These are phyloP conservation scores for Colletotrichum trifolii DNA, from an alignment of 2,329 filamentous ascomycete genomes.

Conservation along the genomic window DNA sequence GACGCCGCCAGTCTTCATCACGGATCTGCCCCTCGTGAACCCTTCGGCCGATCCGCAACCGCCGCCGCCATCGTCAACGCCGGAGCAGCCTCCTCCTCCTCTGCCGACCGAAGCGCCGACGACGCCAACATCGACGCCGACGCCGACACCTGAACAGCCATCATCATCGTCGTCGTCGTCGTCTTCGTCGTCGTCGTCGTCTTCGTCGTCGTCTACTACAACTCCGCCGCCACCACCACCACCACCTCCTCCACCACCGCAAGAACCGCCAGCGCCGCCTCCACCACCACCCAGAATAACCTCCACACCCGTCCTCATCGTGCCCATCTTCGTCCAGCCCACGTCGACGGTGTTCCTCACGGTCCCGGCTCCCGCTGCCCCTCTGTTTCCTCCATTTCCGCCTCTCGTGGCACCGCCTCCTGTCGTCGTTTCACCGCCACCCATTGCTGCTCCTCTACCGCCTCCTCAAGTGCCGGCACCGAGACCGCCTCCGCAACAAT, in stretches of 20 bases:
- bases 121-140: background rate
- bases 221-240: background rate
- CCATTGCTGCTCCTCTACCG: background rate
- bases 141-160: background rate
- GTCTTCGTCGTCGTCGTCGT: background rate
- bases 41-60: constrained; percentile 1
- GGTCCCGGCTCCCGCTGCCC: background rate
- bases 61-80: background rate
- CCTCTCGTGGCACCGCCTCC: background rate
- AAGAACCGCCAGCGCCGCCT: background rate
- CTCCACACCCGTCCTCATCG: background rate
- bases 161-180: background rate
- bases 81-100: constrained; percentile 1
- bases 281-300: background rate
- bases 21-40: constrained; percentile 22
- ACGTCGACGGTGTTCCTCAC: constrained; percentile 10
- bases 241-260: background rate
- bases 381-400: constrained; percentile 8
- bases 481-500: background rate
- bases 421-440: background rate
- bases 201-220: background rate
- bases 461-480: background rate
- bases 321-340: constrained; percentile 8
- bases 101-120: background rate
- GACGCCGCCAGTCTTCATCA: constrained; percentile 18